phyloP scores from a whole-genome alignment of 352 stramenopile genomes.

The Globisporangium radiosum region DNA sequence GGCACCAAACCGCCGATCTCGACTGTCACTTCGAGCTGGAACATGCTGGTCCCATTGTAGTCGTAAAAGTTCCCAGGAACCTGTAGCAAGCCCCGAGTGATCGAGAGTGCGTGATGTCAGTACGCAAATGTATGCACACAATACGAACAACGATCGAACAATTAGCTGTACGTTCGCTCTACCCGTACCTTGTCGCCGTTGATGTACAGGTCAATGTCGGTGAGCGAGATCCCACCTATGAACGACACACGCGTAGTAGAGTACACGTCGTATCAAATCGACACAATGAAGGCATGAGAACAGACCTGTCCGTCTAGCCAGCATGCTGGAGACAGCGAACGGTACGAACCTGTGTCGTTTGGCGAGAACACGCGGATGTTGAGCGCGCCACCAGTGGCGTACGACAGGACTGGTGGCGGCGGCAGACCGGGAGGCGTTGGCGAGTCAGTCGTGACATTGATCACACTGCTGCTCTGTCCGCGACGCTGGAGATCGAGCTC shows the following conservation, averaged over 20 bases:
- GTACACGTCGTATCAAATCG: background rate
- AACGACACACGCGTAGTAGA: background rate
- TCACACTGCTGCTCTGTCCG: constrained; percentile 17
- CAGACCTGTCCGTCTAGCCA: background rate
- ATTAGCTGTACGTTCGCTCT: background rate
- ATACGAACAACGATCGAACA: background rate
- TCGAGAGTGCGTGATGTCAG: background rate
- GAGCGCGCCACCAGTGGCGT: constrained; percentile 37
- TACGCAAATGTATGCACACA: background rate
- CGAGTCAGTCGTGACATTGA: constrained; percentile 25
- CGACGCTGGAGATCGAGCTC: constrained; percentile 19
- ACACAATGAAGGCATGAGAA: background rate
- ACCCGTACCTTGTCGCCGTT: constrained; percentile 20
- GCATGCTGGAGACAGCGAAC: background rate
- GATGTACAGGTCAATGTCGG: constrained; percentile 30
- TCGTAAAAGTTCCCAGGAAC: constrained; percentile 25
- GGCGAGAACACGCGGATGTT: constrained; percentile 36
- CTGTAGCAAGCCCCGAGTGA: constrained; percentile 7
- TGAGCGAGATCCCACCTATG: constrained; percentile 26
- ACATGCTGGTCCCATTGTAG: constrained; percentile 11
- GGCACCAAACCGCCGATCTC: constrained; percentile 37
- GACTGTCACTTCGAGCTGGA: constrained; percentile 31
- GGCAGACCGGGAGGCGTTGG: constrained; percentile 25
- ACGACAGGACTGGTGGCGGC: constrained; percentile 15
- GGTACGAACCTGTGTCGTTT: constrained; percentile 36